A percentile compares a stretch with the other conserved stretches of the same genome.
Evolutionary conservation across 2,329 filamentous ascomycete genomes (phyloP).

Genomic region (Penicillium fuscoglaucum): DNA sequence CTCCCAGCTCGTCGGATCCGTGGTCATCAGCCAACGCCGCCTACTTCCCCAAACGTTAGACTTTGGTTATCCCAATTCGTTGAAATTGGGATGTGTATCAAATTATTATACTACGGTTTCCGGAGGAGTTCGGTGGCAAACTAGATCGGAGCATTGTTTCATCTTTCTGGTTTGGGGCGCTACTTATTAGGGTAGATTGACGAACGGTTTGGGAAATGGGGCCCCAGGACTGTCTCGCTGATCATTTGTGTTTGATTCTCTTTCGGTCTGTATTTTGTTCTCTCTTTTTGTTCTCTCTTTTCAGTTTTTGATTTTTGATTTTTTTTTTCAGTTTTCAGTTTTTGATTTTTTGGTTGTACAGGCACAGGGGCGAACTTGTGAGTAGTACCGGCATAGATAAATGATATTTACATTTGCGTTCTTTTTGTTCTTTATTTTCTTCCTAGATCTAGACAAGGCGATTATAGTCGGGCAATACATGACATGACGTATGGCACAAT

Average conservation of each 20-base stretch:
- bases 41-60: neutral
- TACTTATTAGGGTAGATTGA: neutral
- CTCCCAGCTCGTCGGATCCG: neutral
- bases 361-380: neutral
- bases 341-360: too few relatives aligned
- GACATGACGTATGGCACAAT: neutral
- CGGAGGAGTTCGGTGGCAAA: neutral
- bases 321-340: too few relatives aligned
- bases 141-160: neutral
- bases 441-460: neutral
- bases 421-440: neutral
- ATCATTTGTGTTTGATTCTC: neutral
- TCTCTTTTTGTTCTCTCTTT: neutral
- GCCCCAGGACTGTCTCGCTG: neutral
- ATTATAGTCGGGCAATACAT: neutral
- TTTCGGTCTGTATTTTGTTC: neutral
- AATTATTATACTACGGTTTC: neutral
- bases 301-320: too few relatives aligned
- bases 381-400: neutral
- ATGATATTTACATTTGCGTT: neutral
- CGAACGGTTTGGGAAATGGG: neutral
- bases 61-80: neutral
- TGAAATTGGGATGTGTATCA: neutral
- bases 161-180: neutral
- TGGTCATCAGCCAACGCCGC: neutral